A percentile compares a stretch with the other conserved stretches of the same genome.
These are phyloP conservation scores for Rubia balearica DNA, from an alignment of 305 asterid species.

Conservation along the genomic window DNA sequence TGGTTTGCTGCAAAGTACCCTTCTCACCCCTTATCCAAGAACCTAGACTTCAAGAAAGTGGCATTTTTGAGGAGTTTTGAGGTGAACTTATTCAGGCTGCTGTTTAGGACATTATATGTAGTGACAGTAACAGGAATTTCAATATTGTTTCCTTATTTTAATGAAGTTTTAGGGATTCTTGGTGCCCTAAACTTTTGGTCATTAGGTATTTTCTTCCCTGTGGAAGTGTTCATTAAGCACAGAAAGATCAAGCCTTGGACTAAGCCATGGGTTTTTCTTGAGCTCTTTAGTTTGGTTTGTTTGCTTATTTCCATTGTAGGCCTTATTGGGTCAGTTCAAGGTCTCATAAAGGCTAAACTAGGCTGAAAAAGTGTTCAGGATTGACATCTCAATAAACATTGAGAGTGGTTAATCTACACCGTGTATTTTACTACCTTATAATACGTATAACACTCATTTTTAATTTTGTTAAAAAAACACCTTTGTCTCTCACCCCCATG, in stretches of 20 bases:
- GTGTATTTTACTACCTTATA: too few species aligned
- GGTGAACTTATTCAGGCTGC: constrained; percentile 16
- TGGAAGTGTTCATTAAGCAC: constrained; percentile 45
- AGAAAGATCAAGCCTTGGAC: constrained; percentile 40
- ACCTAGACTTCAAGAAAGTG: constrained; percentile 4
- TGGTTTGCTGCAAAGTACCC: constrained; percentile 22
- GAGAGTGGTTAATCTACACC: too few species aligned
- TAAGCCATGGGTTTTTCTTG: constrained; percentile 37
- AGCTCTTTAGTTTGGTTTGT: constrained; percentile 33
- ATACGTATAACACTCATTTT: too few species aligned
- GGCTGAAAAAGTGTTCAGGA: background rate
- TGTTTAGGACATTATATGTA: constrained; percentile 39
- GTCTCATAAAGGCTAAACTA: constrained; percentile 10
- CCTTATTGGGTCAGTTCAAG: constrained; percentile 15
- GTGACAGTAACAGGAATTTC: constrained; percentile 40
- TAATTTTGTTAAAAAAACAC: too few species aligned
- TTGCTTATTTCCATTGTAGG: constrained; percentile 27
- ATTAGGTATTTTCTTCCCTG: constrained; percentile 47
- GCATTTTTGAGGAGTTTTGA: background rate
- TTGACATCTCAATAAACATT: background rate
- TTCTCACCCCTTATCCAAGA: background rate
- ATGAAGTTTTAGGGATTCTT: constrained; percentile 46
- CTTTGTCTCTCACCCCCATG: too few species aligned
- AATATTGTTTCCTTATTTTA: constrained; percentile 51
- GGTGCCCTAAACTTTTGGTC: constrained; percentile 72